These are phyloP conservation scores for Mixia osmundae DNA, from an alignment of 1,284 basidiomycete genomes.

Conservation along the genomic window DNA sequence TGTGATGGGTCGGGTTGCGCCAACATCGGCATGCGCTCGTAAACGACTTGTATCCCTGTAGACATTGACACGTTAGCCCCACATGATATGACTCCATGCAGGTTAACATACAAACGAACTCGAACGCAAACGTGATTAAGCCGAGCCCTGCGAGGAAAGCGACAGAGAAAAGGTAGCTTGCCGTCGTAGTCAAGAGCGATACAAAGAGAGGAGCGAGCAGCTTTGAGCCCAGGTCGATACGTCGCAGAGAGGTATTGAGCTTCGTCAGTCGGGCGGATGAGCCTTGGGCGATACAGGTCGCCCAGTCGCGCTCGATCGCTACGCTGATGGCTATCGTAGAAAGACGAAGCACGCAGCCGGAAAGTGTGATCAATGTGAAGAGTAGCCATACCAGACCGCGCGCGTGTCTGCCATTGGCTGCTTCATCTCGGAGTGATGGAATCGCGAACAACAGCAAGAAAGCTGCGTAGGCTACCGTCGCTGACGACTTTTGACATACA, in stretches of 20 bases:
- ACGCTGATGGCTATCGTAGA: constrained; percentile 29
- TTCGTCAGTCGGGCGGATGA: constrained; percentile 13
- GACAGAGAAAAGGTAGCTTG: constrained; percentile 19
- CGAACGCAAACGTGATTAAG: constrained; percentile 16
- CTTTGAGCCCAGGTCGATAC: constrained; percentile 34
- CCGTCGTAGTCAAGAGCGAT: constrained; percentile 27
- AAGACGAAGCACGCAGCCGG: constrained; percentile 26
- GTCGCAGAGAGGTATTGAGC: constrained; percentile 26
- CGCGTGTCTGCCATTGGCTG: constrained; percentile 2
- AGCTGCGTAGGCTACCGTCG: constrained; percentile 1
- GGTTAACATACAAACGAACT: constrained; percentile 18
- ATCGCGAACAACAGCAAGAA: constrained; percentile 2
- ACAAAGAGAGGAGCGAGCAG: constrained; percentile 34
- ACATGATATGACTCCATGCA: not conserved
- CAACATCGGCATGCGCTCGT: constrained; percentile 20
- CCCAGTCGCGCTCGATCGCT: constrained; percentile 36
- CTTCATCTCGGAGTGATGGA: constrained; percentile 2
- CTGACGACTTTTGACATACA: constrained; percentile 25
- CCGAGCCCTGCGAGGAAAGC: constrained; percentile 18
- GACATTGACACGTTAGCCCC: not conserved
- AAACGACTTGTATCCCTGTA: constrained; percentile 22
- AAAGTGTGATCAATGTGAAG: constrained; percentile 26
- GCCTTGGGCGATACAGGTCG: constrained; percentile 26
- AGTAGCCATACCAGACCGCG: constrained; percentile 17
- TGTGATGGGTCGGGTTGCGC: not conserved